These are phyloP conservation scores for Opeltia flavorubescens DNA, from an alignment of 495 filamentous ascomycete species.

Conservation along the genomic window DNA sequence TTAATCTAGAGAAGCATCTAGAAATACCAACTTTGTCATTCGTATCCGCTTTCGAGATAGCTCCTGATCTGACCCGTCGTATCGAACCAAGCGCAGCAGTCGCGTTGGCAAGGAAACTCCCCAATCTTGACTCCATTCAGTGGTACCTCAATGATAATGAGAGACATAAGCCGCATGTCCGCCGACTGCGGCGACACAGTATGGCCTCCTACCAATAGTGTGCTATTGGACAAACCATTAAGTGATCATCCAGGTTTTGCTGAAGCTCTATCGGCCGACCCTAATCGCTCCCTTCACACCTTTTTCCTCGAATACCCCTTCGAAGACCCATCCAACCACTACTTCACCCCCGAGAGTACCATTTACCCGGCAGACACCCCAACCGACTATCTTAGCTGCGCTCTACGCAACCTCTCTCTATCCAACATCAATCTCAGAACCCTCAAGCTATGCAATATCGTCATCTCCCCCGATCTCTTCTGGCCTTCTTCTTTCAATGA, in stretches of 20 bases:
- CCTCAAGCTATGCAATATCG: not conserved
- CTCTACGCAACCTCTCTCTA: not conserved
- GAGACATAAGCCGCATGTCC: not conserved
- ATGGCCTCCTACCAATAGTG: no score
- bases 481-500: not conserved
- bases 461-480: not conserved
- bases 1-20: not conserved
- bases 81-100: constrained; percentile 1
- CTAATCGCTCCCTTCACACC: not conserved
- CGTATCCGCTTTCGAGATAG: not conserved
- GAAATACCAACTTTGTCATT: not conserved
- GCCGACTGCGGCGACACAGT: no score
- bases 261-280: not conserved
- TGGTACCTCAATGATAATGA: constrained; percentile 5
- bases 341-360: not conserved
- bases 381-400: not conserved
- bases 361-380: not conserved
- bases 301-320: not conserved
- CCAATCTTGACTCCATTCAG: not conserved
- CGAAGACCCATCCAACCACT: not conserved
- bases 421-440: not conserved
- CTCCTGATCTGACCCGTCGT: no score
- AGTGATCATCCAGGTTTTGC: not conserved
- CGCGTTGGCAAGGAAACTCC: not conserved
- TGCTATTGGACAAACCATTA: no score